Evolutionary conservation across 371 early-diverging fungal species (phyloP).

Genomic region (Dichotomocladium elegans): DNA sequence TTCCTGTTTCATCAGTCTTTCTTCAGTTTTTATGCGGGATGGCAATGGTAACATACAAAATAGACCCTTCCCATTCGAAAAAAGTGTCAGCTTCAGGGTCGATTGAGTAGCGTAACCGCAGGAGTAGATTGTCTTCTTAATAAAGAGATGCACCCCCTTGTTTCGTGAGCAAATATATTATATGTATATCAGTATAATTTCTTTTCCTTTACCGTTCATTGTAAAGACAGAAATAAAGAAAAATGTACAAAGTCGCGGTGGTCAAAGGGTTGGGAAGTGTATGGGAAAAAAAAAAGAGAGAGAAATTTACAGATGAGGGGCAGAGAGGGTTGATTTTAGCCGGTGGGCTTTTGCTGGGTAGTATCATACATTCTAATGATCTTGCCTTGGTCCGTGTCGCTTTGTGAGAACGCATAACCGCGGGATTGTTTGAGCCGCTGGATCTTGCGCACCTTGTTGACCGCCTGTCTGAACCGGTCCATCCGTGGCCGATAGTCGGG

Average conservation of each 20-base stretch:
- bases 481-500: constrained; percentile 96
- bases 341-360: constrained; percentile 85
- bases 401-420: constrained; percentile 97
- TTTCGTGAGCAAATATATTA: too few relatives aligned
- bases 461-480: constrained; percentile 96
- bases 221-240: too few relatives aligned
- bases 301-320: not conserved
- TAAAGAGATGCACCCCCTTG: too few relatives aligned
- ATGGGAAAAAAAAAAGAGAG: not conserved
- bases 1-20: not conserved
- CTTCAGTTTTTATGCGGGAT: not conserved
- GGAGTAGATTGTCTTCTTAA: too few relatives aligned
- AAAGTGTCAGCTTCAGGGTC: constrained; percentile 24
- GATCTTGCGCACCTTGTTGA: constrained; percentile 91
- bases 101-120: constrained; percentile 18
- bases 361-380: constrained; percentile 96
- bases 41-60: constrained; percentile 18
- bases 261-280: not conserved
- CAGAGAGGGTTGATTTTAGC: constrained; percentile 30
- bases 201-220: too few relatives aligned
- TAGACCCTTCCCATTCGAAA: constrained; percentile 38
- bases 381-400: constrained; percentile 91
- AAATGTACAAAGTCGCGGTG: too few relatives aligned
- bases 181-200: too few relatives aligned
- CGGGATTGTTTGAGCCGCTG: constrained; percentile 91